A percentile compares a stretch with the other conserved stretches of the same genome.
Evolutionary conservation across 108 stramenopile species (phyloP).

Genomic region (Chaetoceros muelleri): DNA sequence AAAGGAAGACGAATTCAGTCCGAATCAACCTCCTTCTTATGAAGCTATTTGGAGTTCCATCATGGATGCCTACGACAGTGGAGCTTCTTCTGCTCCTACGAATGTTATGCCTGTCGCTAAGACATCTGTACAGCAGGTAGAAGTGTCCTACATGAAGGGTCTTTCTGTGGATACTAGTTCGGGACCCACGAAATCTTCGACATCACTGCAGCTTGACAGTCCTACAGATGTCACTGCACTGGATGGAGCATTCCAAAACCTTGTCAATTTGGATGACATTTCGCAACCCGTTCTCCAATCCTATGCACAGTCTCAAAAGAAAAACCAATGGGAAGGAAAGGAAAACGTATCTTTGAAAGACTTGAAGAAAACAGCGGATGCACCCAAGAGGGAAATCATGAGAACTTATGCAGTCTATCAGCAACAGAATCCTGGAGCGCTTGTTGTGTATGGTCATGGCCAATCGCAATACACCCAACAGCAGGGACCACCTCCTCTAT

Average conservation of each 20-base stretch:
- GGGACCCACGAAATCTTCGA: background rate
- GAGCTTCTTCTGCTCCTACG: background rate
- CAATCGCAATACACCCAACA: background rate
- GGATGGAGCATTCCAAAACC: background rate
- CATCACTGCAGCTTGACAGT: too few species aligned
- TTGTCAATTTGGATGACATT: background rate
- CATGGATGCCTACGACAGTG: background rate
- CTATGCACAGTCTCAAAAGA: background rate
- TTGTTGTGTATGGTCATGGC: background rate
- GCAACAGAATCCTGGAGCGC: background rate
- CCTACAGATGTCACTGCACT: background rate
- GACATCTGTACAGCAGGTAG: background rate
- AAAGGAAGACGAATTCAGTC: background rate
- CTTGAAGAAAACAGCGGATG: background rate
- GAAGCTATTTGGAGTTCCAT: background rate
- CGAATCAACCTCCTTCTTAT: background rate
- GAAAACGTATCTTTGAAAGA: background rate
- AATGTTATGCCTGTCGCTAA: background rate
- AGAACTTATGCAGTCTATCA: background rate
- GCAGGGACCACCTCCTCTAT: background rate
- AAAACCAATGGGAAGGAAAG: background rate
- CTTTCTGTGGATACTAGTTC: background rate
- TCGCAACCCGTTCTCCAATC: background rate
- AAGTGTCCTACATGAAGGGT: constrained; percentile 1
- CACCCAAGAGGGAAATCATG: background rate